Evolutionary conservation across 352 stramenopile species (phyloP), one percentile per base, ranked within the genome.

Genomic region (Phytophthora pluvialis): DNA sequence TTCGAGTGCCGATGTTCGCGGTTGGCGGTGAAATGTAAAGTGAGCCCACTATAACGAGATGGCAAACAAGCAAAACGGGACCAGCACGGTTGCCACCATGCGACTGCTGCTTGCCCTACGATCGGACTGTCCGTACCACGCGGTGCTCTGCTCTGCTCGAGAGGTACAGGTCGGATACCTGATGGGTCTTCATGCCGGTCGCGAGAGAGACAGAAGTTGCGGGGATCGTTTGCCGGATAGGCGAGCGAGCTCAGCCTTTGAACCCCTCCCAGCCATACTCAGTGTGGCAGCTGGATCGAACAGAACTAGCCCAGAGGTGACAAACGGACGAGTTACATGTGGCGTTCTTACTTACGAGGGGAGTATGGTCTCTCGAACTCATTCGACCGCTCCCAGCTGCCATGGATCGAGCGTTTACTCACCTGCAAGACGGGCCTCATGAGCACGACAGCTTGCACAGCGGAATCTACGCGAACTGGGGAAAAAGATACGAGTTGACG

Each of bases 1-100:
- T n/a, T 62, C 33, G n/a, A 40, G n/a, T 48, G 69, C 29, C 35
- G 10, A 16, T 64, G 66, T 76, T 60, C 49, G 59, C 35, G 38
- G 67, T 67, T 60, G 59, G 50, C 21, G 44, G 74, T 43, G 58
- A 78, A 78, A 70, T 71, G 64, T 49, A 67, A 68, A 80, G 60
- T 80, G 75, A 78, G 56, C 46, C 7, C 45, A 16, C 32, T 13
- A 21, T 21, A 60, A 46, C n/a, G 49, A 63, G 54, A 51, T 54
- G 60, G 45, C 55, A 65, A 56, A 55, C 49, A 49, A 46, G 28
- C 26, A 53, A 64, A 44, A 67, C 52, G 29, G 25, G 48, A 58
- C 48, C 47, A 62, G 35, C 28, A 33, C 51, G 49, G 35, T 39
- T 43, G 40, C 26, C n/a, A 33, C 31, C 44, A 25, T 38, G 47